Evolutionary conservation across 169 alveolate species (phyloP).

Genomic region (Blepharisma undulans): DNA sequence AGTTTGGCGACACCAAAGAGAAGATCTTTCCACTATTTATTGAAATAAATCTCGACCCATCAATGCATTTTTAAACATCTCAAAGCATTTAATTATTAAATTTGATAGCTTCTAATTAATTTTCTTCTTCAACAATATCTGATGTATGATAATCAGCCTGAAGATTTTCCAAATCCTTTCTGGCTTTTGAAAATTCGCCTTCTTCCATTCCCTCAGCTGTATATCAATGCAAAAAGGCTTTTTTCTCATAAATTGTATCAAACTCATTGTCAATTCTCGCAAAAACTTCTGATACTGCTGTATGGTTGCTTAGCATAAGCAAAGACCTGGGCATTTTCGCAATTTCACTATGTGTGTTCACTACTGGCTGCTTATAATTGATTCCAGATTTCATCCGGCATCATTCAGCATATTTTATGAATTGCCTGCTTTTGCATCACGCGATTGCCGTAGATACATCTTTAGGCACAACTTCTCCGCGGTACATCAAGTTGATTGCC

Average conservation of each 20-base stretch:
- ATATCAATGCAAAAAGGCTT: slow-evolving; percentile 60
- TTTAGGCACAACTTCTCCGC: slow-evolving; percentile 83
- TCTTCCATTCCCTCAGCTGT: slow-evolving; percentile 18
- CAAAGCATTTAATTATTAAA: no score
- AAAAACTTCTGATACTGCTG: slow-evolving; percentile 63
- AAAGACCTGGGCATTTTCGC: not conserved
- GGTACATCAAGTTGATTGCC: slow-evolving; percentile 80
- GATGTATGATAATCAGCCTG: no score
- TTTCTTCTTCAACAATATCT: no score
- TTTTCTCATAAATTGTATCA: slow-evolving; percentile 67
- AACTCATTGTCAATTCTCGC: slow-evolving; percentile 60
- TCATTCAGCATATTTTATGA: slow-evolving; percentile 34
- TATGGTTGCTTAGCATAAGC: slow-evolving; percentile 61
- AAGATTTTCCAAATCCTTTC: no score
- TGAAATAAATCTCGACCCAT: no score
- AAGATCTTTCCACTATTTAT: no score
- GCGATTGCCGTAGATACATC: slow-evolving; percentile 66
- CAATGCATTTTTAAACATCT: no score
- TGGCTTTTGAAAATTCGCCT: slow-evolving; percentile 49
- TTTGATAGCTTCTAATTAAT: no score
- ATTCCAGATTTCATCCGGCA: slow-evolving; percentile 50
- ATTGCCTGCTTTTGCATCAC: slow-evolving; percentile 53
- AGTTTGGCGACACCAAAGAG: no score
- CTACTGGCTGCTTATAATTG: not conserved
- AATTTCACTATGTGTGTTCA: not conserved